Percentiles rank a stretch among this genome's conserved stretches.
phyloP scores from a whole-genome alignment of 78 protist species.

The Dictyostelium brefeldianum region DNA sequence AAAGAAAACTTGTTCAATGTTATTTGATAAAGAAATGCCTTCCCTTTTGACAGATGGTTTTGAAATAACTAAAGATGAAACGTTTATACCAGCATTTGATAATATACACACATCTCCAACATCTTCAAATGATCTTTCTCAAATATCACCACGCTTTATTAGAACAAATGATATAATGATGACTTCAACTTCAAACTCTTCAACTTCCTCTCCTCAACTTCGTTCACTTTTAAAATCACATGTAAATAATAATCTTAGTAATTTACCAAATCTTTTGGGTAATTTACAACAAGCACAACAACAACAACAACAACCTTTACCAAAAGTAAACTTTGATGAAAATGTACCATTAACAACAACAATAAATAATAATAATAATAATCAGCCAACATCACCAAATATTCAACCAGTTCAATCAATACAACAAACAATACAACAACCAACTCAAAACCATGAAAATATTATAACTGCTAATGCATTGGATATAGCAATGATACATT shows the following conservation, averaged over 20 bases:
- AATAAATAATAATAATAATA: constrained; percentile 18
- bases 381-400: neutral
- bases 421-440: neutral
- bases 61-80: constrained; percentile 49
- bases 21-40: constrained; percentile 59
- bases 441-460: neutral
- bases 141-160: constrained; percentile 32
- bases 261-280: neutral
- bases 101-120: neutral
- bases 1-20: constrained; percentile 54
- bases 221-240: constrained; percentile 40
- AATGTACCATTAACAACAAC: neutral
- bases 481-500: constrained; percentile 31
- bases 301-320: neutral
- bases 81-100: constrained; percentile 25
- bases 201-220: constrained; percentile 39
- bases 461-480: constrained; percentile 4
- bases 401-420: neutral
- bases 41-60: neutral
- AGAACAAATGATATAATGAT: neutral
- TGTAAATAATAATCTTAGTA: constrained; percentile 3
- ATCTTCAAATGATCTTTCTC: neutral
- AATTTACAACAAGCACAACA: neutral
- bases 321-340: too few species aligned
- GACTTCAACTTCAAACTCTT: neutral